Conservation (phyloP, 257 asterid species). For the Solanum chiquidenum region DNA sequence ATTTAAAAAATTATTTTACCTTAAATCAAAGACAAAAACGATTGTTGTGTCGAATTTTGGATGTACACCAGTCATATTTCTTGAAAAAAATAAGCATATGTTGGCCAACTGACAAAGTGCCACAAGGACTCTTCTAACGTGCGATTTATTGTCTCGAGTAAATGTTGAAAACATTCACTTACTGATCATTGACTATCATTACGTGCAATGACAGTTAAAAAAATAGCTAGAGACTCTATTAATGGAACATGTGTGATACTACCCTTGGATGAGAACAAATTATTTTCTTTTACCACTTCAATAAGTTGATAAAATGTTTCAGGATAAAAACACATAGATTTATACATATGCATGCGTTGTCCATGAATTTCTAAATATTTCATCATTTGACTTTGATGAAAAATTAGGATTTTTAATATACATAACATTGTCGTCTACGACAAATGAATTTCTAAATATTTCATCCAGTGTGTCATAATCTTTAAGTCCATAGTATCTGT, state of each 20-base stretch:
- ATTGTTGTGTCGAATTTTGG: neutral
- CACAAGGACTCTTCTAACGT: neutral
- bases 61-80: neutral
- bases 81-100: neutral
- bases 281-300: neutral
- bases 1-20: neutral
- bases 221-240: neutral
- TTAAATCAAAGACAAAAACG: too few species aligned
- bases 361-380: neutral
- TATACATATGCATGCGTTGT: neutral
- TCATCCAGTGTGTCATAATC: too few species aligned
- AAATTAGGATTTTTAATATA: neutral
- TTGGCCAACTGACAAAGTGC: neutral
- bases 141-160: neutral
- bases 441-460: too few species aligned
- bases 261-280: neutral
- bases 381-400: neutral
- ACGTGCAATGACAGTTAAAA: neutral
- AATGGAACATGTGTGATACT: neutral
- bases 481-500: too few species aligned
- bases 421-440: neutral
- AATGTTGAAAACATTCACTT: neutral
- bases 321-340: neutral
- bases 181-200: neutral
- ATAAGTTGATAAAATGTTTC: too few species aligned